phyloP scores from a whole-genome alignment of 106 monocot species.

The Gastrodia elata region DNA sequence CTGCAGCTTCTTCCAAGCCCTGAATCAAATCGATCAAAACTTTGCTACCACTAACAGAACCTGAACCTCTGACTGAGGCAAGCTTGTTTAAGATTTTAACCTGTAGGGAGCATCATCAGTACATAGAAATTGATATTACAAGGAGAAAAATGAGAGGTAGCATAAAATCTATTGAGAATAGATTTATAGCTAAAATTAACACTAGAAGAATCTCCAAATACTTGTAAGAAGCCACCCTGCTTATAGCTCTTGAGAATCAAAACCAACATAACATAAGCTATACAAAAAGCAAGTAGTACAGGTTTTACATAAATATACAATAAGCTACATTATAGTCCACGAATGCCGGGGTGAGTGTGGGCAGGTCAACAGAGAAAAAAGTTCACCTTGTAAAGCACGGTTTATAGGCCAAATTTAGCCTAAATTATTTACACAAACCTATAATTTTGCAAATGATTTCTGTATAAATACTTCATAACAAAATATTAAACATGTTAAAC shows the following conservation, averaged over 20 bases:
- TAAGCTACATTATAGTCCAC: background rate
- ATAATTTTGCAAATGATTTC: too few species aligned
- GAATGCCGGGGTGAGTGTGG: background rate
- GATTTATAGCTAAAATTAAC: background rate
- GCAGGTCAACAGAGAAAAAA: background rate
- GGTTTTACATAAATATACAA: background rate
- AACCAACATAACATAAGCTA: background rate
- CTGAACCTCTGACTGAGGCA: constrained; percentile 56
- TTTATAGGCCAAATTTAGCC: too few species aligned
- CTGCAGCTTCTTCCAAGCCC: constrained; percentile 71
- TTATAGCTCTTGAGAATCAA: background rate
- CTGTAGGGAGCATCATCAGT: constrained; percentile 22
- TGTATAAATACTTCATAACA: too few species aligned
- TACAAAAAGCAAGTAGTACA: background rate
- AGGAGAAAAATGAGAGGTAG: background rate
- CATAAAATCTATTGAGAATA: background rate
- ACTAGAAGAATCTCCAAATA: background rate
- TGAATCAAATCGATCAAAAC: constrained; percentile 84
- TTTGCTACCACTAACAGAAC: constrained; percentile 46
- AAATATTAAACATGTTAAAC: too few species aligned
- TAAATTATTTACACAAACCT: too few species aligned
- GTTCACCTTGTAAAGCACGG: too few species aligned
- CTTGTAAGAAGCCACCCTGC: background rate
- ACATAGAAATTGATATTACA: background rate
- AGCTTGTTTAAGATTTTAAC: constrained; percentile 94